Evolutionary conservation across 73 alveolate species (phyloP), one percentile per base, ranked within the genome.

Genomic region (Breviolum minutum): DNA sequence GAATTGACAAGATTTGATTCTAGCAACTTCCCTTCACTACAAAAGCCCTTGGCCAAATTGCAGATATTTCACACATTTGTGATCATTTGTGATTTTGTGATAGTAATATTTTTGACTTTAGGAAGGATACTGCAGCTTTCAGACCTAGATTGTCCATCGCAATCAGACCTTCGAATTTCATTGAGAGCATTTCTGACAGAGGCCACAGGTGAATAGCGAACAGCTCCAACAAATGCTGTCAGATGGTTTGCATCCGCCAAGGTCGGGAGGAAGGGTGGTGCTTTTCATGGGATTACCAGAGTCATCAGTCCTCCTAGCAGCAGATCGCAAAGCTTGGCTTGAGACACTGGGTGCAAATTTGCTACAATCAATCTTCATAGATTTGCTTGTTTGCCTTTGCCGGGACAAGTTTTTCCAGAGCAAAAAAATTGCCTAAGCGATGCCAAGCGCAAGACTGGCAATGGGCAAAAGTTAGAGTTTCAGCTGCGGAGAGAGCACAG

Each of bases 241-340:
- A 14, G 98, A 92, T 27, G 98, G 98, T 10, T 40, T 74, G 79
- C n/a, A 73, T 80, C 98, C 98, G 13, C 98, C 91, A 19, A 92
- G 98, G 98, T 77, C 10, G 71, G 64, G 22, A 40, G 0, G 54
- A 40, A 40, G 54, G 54, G 54, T 40, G 54, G 54, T 40, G 54
- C 54, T 40, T 40, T 40, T 40, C 54, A 40, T 40, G 54, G 54
- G 54, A 40, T n/a, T n/a, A n/a, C 54, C 54, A 40, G 54, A 40
- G 54, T 40, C 54, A 40, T 40, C 54, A 40, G 54, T 40, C 54
- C 54, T 40, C 54, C 54, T 40, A 40, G 54, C 3, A 3, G 54
- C 54, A 40, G n/a, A 40, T 40, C 5, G 54, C 54, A 40, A 40
- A 40, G 54, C 54, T 40, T 40, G 54, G 54, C 54, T 40, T 40